Evolutionary conservation across 169 alveolate genomes (phyloP), one percentile per base, ranked within the genome.

Genomic region (Plasmodium relictum): DNA sequence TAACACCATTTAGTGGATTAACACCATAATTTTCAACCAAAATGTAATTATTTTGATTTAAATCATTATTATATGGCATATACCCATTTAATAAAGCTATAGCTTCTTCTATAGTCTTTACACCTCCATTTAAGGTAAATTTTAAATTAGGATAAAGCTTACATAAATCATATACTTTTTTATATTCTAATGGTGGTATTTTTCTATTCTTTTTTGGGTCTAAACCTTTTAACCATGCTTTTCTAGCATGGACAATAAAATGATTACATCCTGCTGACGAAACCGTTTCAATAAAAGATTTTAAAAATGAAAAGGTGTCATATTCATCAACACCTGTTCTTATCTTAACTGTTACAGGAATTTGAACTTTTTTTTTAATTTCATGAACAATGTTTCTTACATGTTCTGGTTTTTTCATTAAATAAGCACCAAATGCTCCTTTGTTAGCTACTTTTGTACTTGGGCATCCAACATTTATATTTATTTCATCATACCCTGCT

Each of bases 351-450:
- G 99, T 96, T 26, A 98, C 98, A 6, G 98, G 98, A 8, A 97
- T 88, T 20, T 88, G 80, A 20, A 93, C 93, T 2, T 69, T 72
- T 44, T 88, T 88, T 18, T 50, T 73, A 68, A 94, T 74, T 58
- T 74, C 91, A 70, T 65, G 41, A 10, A 92, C 88, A 48, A 97
- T 95, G 74, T 96, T 96, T 65, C 98, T 94, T 8, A 97, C 99
- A 50, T 93, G 91, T 62, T 93, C 96, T 5, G 99, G 98, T 42
- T 95, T 96, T 76, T 95, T 95, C 99, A 98, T 98, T 73, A 98
- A 93, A 9, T 97, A 96, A 5, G 99, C 99, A n/a, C 99, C 99
- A 91, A 98, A 98, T 73, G 97, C 95, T 10, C 98, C 97, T 87
- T 66, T 63, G 20, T 95, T 93, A 44, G 97, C 97, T 12, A 97